phyloP scores from a whole-genome alignment of 2,329 filamentous ascomycete genomes.

The Aureobasidium sp. region DNA sequence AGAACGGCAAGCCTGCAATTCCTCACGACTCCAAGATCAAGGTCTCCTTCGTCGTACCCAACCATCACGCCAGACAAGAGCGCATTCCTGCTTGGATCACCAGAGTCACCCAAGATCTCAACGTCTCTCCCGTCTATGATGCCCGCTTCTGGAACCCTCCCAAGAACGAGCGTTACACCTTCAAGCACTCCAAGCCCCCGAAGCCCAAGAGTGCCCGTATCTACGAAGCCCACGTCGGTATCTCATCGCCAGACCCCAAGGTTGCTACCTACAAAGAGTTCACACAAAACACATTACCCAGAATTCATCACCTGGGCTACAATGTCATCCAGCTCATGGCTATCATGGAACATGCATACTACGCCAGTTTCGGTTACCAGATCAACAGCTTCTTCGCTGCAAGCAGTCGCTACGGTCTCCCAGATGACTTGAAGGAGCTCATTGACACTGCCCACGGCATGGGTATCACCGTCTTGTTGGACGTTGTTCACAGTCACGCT shows the following conservation, averaged over 20 bases:
- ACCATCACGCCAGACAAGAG: conserved; percentile 68
- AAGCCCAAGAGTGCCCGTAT: conserved; percentile 83
- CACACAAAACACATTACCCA: conserved; percentile 80
- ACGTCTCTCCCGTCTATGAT: conserved; percentile 85
- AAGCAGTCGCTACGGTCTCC: conserved; percentile 86
- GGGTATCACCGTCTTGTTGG: conserved; percentile 83
- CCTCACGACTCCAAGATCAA: conserved; percentile 94
- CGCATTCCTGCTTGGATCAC: conserved; percentile 94
- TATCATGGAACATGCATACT: conserved; percentile 99
- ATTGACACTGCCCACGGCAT: conserved; percentile 90
- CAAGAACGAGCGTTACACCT: conserved; percentile 63
- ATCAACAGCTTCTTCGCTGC: conserved; percentile 98
- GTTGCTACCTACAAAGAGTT: conserved; percentile 98
- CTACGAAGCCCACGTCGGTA: conserved; percentile 98
- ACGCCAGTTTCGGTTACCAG: conserved; percentile 97
- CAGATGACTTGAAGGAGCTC: conserved; percentile 92
- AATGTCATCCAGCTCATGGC: conserved; percentile 99
- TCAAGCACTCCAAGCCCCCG: conserved; percentile 73
- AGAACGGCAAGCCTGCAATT: conserved; percentile 68
- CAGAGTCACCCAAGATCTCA: conserved; percentile 88
- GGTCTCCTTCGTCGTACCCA: conserved; percentile 66
- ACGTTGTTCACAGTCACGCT: conserved; percentile 95
- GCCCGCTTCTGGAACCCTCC: conserved; percentile 97
- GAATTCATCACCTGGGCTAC: conserved; percentile 85
- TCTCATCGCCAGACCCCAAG: conserved; percentile 80